Base-by-base conservation (phyloP, 352 stramenopile genomes). In the Blastocystis sp. region DNA sequence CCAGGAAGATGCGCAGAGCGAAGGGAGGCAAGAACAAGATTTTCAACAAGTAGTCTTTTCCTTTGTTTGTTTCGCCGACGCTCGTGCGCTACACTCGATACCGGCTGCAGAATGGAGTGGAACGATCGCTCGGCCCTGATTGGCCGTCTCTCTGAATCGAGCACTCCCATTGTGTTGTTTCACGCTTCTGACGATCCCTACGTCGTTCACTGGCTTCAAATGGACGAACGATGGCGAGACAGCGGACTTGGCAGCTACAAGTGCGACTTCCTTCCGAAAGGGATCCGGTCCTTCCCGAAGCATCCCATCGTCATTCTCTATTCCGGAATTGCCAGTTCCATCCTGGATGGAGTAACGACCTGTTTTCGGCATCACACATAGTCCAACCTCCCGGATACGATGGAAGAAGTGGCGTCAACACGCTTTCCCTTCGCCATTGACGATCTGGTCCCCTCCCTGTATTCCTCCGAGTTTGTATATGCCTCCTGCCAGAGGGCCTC, bases 401-500 rank as follows among this genome's bases (percentile, higher is more conserved):
- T 81, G 45, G 48, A 41, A 53, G 71, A 62, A 81, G 2, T 81
- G 2, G 38, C 17, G 11, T 62, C 71, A 11, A 81, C 11, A 14
- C 71, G 48, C 40, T 81, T 84, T 28, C 56, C 56, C 3, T 84
- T 66, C 69, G 28, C 74, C n/a, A 59, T 66, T n/a, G 74, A 69
- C 28, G 74, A 84, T 70, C 21, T 84, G 40, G 21, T 62, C 19
- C 74, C 74, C 4, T 84, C 74, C 48, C 56, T 52, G 40, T 84
- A 52, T 56, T 28, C 52, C 45, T 21, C 56, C 21, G 74, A 84
- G 45, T 84, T 56, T 38, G 74, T 67, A 10, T 56, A 61, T 14
- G 28, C 74, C 28, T 84, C 74, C 19, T 48, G 38, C 14, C 56
- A 84, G 56, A 9, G 28, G 65, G 67, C 52, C 14, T 84, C 74